phyloP scores from a whole-genome alignment of 2,329 filamentous ascomycete species.

The Fusarium siculi region DNA sequence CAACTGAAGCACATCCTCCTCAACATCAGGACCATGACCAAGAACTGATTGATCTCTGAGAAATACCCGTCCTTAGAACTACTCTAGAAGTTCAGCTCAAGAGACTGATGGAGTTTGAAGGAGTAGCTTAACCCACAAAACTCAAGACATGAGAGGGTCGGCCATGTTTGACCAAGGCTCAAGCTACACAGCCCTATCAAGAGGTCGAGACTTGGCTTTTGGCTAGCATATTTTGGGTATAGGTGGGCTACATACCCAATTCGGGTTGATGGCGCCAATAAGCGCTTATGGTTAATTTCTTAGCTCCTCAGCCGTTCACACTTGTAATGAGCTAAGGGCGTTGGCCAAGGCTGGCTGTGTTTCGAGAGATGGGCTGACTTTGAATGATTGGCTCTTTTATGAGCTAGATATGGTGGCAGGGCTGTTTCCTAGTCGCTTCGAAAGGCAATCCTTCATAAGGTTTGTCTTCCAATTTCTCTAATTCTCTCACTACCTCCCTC shows the following conservation, averaged over 20 bases:
- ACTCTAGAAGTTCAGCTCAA: not conserved
- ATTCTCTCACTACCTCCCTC: not conserved
- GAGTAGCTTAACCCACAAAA: not conserved
- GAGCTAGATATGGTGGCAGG: not conserved
- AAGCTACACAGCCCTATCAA: not conserved
- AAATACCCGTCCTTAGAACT: not conserved
- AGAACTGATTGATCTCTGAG: too few relatives aligned
- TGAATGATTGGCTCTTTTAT: conserved; percentile 3
- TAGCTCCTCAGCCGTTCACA: conserved; percentile 3
- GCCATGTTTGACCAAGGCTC: not conserved
- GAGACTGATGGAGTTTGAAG: not conserved
- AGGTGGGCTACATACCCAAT: not conserved
- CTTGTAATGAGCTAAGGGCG: not conserved
- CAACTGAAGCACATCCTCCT: not conserved
- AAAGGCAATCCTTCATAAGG: not conserved
- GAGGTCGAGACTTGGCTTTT: not conserved
- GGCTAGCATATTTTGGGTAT: not conserved
- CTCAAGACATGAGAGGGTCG: not conserved
- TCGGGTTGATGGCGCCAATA: conserved; percentile 1
- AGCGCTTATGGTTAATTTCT: conserved; percentile 3
- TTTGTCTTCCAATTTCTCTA: not conserved
- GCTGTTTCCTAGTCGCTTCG: conserved; percentile 6
- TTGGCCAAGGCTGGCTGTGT: conserved; percentile 4
- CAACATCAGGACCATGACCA: not conserved
- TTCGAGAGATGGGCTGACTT: conserved; percentile 6